Evolutionary conservation across 371 early-diverging fungal genomes (phyloP), one percentile per base, ranked within the genome.

Genomic region (Saksenaea oblongispora): DNA sequence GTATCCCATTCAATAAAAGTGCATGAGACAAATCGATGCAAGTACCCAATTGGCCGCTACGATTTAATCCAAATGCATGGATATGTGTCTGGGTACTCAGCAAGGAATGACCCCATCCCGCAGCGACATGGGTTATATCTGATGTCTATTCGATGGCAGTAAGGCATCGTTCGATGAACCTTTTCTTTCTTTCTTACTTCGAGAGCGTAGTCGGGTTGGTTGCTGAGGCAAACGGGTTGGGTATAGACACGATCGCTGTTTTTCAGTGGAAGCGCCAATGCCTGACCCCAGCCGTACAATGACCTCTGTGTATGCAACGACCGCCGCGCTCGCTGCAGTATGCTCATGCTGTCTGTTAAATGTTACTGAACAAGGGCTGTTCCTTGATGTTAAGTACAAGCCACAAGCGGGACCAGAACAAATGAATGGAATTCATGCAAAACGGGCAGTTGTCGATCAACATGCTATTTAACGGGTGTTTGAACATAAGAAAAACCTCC

Each of bases 31-130:
- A 18, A 17, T n/a, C 18, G 35, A 34, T 39, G 62, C 72, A 36
- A 11, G 58, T 65, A 54, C 82, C 82, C 14, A 75, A 31, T 44
- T 79, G 80, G 5, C 76, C 73, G 59, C 77, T 74, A 22, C 72
- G 67, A 59, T 78, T 76, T 22, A 83, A 53, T 1, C 83, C 83
- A 61, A 72, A 78, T 7, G 68, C 68, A 65, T 73, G 75, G 0
- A 79, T 72, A 17, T 69, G 56, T 10, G 34, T n/a, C 0, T 66
- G 39, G 0, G 66, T 69, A 3, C 67, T 66, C 15, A 80, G 22
- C 11, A 83, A 47, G 2, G 80, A 78, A 65, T 83, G 80, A 0
- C 75, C 76, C 80, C 80, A 83, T 0, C 83, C 83, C 4, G 78
- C 65, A 10, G 80, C 80, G 1, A 74, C 37, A 54, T 71, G 71